Conservation (phyloP, 176 grass and related monocot genomes). For the Chrysopogon serrulatus region DNA sequence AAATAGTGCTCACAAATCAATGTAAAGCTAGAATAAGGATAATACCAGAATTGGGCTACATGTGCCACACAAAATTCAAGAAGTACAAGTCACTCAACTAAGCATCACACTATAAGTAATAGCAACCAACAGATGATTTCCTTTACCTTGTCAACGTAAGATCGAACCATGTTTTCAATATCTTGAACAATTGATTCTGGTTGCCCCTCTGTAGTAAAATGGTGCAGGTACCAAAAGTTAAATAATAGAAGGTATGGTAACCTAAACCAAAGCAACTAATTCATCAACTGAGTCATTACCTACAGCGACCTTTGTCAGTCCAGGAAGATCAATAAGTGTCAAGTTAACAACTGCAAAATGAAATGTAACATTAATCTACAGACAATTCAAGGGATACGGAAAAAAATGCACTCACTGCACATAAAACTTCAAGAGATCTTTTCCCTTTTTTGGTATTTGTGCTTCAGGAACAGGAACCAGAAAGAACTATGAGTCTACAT, state of each 20-base stretch:
- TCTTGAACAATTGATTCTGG: conserved; percentile 93
- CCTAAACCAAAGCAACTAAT: conserved; percentile 12
- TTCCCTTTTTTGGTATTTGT: not conserved
- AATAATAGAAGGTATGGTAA: not conserved
- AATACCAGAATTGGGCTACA: not conserved
- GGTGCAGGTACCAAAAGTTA: not conserved
- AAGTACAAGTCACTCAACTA: not conserved
- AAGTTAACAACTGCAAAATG: conserved; percentile 92
- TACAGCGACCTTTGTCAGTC: conserved; percentile 96
- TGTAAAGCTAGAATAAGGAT: not conserved
- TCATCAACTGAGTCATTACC: conserved; percentile 48
- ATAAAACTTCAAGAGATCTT: not conserved
- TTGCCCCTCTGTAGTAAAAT: conserved; percentile 74
- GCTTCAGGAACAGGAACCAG: not conserved
- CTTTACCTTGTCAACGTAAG: conserved; percentile 93
- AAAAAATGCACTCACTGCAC: not conserved
- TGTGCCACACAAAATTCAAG: not conserved
- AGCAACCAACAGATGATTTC: not conserved
- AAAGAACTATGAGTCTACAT: not conserved
- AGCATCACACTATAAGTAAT: not conserved
- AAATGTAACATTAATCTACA: conserved; percentile 27
- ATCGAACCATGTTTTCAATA: conserved; percentile 99
- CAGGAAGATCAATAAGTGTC: conserved; percentile 99
- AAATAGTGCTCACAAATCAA: not conserved
- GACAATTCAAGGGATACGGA: conserved; percentile 16